These are phyloP conservation scores for Phaeolepiota aurea DNA, from an alignment of 768 basidiomycete genomes.

Conservation along the genomic window DNA sequence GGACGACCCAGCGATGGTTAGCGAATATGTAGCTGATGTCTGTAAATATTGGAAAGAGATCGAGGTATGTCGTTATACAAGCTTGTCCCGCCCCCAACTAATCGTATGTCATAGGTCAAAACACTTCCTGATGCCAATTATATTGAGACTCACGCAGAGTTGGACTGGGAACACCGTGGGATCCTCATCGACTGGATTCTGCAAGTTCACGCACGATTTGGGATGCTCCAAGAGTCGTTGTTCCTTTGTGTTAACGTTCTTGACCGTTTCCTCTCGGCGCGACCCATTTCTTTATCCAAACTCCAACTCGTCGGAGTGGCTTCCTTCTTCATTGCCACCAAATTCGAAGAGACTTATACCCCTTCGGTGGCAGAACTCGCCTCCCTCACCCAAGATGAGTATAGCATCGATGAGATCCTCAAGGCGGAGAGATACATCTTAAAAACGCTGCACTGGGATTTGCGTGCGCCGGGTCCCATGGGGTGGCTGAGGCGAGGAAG, in stretches of 20 bases:
- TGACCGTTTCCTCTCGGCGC: conserved; percentile 61
- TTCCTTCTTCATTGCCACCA: conserved; percentile 81
- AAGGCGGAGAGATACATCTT: conserved; percentile 87
- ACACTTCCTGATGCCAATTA: conserved; percentile 81
- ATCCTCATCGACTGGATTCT: conserved; percentile 92
- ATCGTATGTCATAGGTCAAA: conserved; percentile 33
- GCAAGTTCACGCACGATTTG: conserved; percentile 83
- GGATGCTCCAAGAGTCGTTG: conserved; percentile 82
- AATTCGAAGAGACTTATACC: conserved; percentile 89
- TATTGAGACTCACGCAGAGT: conserved; percentile 75
- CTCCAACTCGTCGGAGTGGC: conserved; percentile 89
- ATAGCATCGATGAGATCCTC: conserved; percentile 72
- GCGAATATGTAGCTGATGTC: conserved; percentile 84
- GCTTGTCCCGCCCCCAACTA: background rate
- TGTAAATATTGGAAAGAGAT: conserved; percentile 77
- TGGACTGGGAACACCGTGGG: conserved; percentile 85
- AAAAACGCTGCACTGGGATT: conserved; percentile 78
- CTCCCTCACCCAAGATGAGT: conserved; percentile 70
- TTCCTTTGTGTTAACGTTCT: conserved; percentile 87
- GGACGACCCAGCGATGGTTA: conserved; percentile 87
- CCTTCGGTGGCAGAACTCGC: conserved; percentile 80
- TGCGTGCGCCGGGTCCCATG: conserved; percentile 83
- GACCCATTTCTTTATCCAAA: conserved; percentile 73
- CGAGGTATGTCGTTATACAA: conserved; percentile 46
- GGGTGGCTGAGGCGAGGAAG: conserved; percentile 83